Percentiles rank a stretch among this genome's conserved stretches.
phyloP scores from a whole-genome alignment of 2,329 filamentous ascomycete genomes.

The Hypoxylon sp. region DNA sequence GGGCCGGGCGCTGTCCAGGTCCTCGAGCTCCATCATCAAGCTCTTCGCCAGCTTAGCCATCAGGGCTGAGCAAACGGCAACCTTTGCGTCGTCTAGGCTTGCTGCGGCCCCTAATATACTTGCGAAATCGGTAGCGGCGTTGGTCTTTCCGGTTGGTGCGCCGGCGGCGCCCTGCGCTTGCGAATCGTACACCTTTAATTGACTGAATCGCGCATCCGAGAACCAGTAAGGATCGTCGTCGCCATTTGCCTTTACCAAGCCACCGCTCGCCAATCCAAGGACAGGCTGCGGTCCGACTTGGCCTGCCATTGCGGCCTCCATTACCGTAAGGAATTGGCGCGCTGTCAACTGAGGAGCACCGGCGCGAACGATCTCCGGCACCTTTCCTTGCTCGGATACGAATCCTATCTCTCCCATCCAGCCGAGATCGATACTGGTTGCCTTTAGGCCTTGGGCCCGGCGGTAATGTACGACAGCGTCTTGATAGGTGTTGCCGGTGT shows the following conservation, averaged over 20 bases:
- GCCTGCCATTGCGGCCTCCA: slow-evolving; percentile 44
- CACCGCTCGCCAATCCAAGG: slow-evolving; percentile 46
- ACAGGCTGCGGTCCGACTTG: slow-evolving; percentile 40
- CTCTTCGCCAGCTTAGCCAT: slow-evolving; percentile 48
- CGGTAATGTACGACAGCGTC: slow-evolving; percentile 47
- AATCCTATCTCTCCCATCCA: slow-evolving; percentile 48
- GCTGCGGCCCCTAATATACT: slow-evolving; percentile 41
- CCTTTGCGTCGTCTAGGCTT: slow-evolving; percentile 40
- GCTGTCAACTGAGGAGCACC: slow-evolving; percentile 45
- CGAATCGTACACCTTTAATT: slow-evolving; percentile 44
- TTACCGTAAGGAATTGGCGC: slow-evolving; percentile 43
- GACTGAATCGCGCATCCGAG: slow-evolving; percentile 47
- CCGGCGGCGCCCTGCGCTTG: slow-evolving; percentile 30
- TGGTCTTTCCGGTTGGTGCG: slow-evolving; percentile 31
- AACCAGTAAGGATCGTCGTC: slow-evolving; percentile 50
- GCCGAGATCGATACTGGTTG: slow-evolving; percentile 46
- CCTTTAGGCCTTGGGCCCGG: slow-evolving; percentile 43
- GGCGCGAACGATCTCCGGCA: slow-evolving; percentile 47
- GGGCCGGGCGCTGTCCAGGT: slow-evolving; percentile 45
- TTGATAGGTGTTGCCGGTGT: slow-evolving; percentile 49
- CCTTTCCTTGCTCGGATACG: slow-evolving; percentile 47
- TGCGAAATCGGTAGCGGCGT: slow-evolving; percentile 39
- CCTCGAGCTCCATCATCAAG: slow-evolving; percentile 50
- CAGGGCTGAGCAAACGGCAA: slow-evolving; percentile 44
- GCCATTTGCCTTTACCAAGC: slow-evolving; percentile 45